Conservation (phyloP, 768 basidiomycete species). For the Tephrocybe sp. region DNA sequence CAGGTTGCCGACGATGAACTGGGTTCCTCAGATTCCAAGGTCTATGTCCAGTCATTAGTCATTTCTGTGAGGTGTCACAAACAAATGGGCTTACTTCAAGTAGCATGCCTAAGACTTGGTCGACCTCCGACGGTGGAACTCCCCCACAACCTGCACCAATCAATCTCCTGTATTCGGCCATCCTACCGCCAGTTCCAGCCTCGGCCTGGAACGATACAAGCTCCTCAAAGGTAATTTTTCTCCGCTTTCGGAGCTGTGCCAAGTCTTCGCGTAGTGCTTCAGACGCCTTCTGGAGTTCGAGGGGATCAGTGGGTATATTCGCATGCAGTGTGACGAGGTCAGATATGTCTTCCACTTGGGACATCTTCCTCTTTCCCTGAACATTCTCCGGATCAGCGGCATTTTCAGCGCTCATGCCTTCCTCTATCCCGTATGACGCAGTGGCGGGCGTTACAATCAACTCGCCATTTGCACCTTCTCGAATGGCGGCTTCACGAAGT, state of each 20-base stretch:
- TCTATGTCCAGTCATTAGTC: slow-evolving; percentile 39
- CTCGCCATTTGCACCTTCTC: slow-evolving; percentile 61
- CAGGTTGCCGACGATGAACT: slow-evolving; percentile 56
- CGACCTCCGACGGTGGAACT: slow-evolving; percentile 83
- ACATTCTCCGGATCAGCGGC: slow-evolving; percentile 41
- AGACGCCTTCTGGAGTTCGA: slow-evolving; percentile 53
- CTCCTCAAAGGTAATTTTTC: slow-evolving; percentile 72
- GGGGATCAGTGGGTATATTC: slow-evolving; percentile 57
- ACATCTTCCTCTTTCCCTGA: slow-evolving; percentile 57
- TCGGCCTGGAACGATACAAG: slow-evolving; percentile 84
- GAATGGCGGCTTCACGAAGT: slow-evolving; percentile 66
- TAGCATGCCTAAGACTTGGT: slow-evolving; percentile 80
- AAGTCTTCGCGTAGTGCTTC: slow-evolving; percentile 67
- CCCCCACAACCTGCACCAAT: slow-evolving; percentile 92
- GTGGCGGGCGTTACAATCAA: slow-evolving; percentile 46
- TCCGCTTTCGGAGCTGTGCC: slow-evolving; percentile 59
- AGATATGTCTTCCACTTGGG: slow-evolving; percentile 55
- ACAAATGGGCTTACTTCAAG: slow-evolving; percentile 60
- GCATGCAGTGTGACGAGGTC: slow-evolving; percentile 63
- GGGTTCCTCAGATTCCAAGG: slow-evolving; percentile 80
- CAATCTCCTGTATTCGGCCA: slow-evolving; percentile 85
- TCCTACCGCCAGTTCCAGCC: slow-evolving; percentile 85
- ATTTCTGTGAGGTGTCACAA: background rate
- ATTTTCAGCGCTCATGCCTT: slow-evolving; percentile 39
- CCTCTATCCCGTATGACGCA: slow-evolving; percentile 45